phyloP scores from a whole-genome alignment of 495 filamentous ascomycete genomes.

The Stereocaulon alpinum region DNA sequence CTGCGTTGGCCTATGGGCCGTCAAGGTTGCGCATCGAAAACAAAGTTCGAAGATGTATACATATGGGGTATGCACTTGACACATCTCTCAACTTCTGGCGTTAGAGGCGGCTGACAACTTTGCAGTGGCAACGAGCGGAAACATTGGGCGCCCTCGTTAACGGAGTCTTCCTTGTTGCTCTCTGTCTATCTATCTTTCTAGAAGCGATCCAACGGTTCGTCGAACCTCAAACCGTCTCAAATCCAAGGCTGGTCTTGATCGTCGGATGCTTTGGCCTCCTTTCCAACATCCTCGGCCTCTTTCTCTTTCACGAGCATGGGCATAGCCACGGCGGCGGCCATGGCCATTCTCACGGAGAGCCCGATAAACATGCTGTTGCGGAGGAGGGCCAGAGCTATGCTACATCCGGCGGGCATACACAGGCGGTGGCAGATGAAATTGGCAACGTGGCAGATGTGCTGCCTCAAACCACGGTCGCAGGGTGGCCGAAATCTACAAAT shows the following conservation, averaged over 20 bases:
- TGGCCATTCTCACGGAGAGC: slow-evolving; percentile 36
- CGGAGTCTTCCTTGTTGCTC: slow-evolving; percentile 89
- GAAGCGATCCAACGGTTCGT: slow-evolving; percentile 85
- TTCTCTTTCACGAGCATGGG: slow-evolving; percentile 86
- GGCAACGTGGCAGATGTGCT: slow-evolving; percentile 41
- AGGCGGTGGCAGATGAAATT: slow-evolving; percentile 32
- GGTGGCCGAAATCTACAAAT: slow-evolving; percentile 31
- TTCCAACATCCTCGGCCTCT: slow-evolving; percentile 81
- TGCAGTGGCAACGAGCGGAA: slow-evolving; percentile 92
- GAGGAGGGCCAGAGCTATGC: slow-evolving; percentile 37
- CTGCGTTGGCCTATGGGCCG: slow-evolving; percentile 88
- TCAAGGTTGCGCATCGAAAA: slow-evolving; percentile 69
- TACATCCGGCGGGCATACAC: slow-evolving; percentile 12
- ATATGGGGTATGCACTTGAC: slow-evolving; percentile 61
- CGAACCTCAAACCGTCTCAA: slow-evolving; percentile 73
- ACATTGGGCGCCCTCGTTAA: slow-evolving; percentile 92
- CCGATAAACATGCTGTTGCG: slow-evolving; percentile 30
- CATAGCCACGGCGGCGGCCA: slow-evolving; percentile 62
- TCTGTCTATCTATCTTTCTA: slow-evolving; percentile 90
- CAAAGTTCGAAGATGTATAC: slow-evolving; percentile 80
- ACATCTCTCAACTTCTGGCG: slow-evolving; percentile 8
- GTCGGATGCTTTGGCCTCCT: slow-evolving; percentile 79
- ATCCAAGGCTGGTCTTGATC: slow-evolving; percentile 74
- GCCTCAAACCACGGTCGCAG: slow-evolving; percentile 24
- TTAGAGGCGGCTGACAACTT: slow-evolving; percentile 26